Percentiles rank a stretch among this genome's conserved stretches.
phyloP scores from a whole-genome alignment of 1,139 yeast species.

The Wickerhamomyces sp. region DNA sequence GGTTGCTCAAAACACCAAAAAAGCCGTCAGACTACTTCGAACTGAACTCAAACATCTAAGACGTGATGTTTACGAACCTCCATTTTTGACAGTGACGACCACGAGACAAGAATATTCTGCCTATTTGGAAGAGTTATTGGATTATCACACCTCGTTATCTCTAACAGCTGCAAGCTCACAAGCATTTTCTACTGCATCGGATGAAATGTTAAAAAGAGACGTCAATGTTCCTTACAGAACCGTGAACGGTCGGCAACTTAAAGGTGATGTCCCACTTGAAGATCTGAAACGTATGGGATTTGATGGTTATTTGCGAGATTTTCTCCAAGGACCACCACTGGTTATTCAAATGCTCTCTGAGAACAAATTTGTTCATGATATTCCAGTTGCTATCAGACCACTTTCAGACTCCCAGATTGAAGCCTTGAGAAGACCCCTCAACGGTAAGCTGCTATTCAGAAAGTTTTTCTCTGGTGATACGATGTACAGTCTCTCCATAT shows the following conservation, averaged over 20 bases:
- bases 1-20: conserved; percentile 26
- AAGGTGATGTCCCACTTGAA: conserved; percentile 29
- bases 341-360: conserved; percentile 73
- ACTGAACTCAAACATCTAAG: conserved; percentile 33
- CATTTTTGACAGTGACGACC: conserved; percentile 61
- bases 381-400: conserved; percentile 55
- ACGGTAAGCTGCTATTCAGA: conserved; percentile 40
- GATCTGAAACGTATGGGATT: conserved; percentile 52
- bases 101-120: conserved; percentile 44
- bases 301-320: conserved; percentile 74
- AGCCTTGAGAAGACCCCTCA: conserved; percentile 30
- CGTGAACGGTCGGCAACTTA: conserved; percentile 24
- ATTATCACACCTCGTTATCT: conserved; percentile 49
- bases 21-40: conserved; percentile 35
- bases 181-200: conserved; percentile 41
- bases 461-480: conserved; percentile 59
- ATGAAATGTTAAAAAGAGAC: conserved; percentile 31
- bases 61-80: conserved; percentile 61
- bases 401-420: conserved; percentile 38
- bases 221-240: conserved; percentile 44
- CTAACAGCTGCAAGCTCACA: conserved; percentile 41
- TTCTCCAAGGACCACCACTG: conserved; percentile 66
- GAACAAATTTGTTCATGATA: conserved; percentile 47
- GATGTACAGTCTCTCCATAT: conserved; percentile 44
- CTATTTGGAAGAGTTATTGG: conserved; percentile 55